Evolutionary conservation across 192 early-diverging fungal species (phyloP).

Genomic region (Pecoramyces ruminantium): DNA sequence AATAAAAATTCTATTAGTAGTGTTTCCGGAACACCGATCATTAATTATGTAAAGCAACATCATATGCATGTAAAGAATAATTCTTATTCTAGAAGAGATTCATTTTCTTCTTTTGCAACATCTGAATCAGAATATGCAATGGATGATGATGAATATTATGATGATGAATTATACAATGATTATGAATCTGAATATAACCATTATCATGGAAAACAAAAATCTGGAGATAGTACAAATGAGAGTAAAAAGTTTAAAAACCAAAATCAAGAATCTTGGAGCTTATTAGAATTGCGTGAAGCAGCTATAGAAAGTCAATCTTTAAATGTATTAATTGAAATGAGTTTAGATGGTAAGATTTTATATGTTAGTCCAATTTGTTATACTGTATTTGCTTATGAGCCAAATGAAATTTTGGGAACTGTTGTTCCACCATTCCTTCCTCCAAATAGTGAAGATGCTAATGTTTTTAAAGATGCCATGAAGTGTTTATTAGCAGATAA

Average conservation of each 20-base stretch:
- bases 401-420: slow-evolving; percentile 17
- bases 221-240: neutral
- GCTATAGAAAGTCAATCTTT: slow-evolving; percentile 47
- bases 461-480: slow-evolving; percentile 43
- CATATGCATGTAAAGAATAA: neutral
- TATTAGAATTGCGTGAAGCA: slow-evolving; percentile 30
- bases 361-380: slow-evolving; percentile 55
- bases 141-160: slow-evolving; percentile 1
- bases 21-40: slow-evolving; percentile 1
- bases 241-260: slow-evolving; percentile 7
- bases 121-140: slow-evolving; percentile 3
- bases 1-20: slow-evolving; percentile 5
- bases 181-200: slow-evolving; percentile 1
- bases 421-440: slow-evolving; percentile 33
- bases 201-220: neutral
- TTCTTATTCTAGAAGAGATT: slow-evolving; percentile 3
- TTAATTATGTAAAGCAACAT: slow-evolving; percentile 5
- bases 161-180: slow-evolving; percentile 1
- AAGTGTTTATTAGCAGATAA: slow-evolving; percentile 31
- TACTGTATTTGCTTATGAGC: slow-evolving; percentile 48
- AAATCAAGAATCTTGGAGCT: slow-evolving; percentile 6
- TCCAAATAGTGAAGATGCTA: slow-evolving; percentile 22
- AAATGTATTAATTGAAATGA: slow-evolving; percentile 65
- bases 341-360: slow-evolving; percentile 27
- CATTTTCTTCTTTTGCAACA: slow-evolving; percentile 8